Percentiles rank a stretch among this genome's conserved stretches.
phyloP scores from a whole-genome alignment of 108 stramenopile genomes.

The Phaeodactylum tricornutum region DNA sequence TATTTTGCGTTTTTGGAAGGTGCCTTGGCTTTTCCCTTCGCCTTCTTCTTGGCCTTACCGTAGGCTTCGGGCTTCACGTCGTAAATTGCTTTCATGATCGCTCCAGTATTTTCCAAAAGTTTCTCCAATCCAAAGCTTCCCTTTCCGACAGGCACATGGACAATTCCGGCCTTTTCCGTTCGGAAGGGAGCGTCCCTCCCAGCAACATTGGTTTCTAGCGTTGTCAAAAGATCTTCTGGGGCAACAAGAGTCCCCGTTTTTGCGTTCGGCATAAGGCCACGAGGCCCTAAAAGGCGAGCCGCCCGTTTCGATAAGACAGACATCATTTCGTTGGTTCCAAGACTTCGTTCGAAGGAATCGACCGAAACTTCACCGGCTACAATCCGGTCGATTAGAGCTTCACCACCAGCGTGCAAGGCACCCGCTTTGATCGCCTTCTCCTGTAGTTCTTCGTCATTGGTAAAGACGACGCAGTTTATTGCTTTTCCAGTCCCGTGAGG shows the following conservation, averaged over 20 bases:
- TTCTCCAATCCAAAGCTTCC: constrained; percentile 56
- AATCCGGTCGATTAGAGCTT: constrained; percentile 72
- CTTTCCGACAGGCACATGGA: constrained; percentile 87
- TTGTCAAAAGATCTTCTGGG: constrained; percentile 22
- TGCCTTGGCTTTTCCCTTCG: constrained; percentile 18
- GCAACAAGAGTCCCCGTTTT: constrained; percentile 89
- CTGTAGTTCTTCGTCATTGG: constrained; percentile 43
- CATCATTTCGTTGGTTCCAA: constrained; percentile 86
- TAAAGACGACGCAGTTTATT: constrained; percentile 85
- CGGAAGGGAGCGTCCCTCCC: constrained; percentile 77
- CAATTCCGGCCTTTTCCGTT: constrained; percentile 79
- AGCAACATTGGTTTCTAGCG: constrained; percentile 42
- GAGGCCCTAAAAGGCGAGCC: constrained; percentile 86
- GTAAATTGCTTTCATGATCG: constrained; percentile 55
- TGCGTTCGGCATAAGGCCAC: constrained; percentile 94
- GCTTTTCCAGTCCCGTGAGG: constrained; percentile 90
- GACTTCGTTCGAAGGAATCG: constrained; percentile 52
- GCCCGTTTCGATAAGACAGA: constrained; percentile 53
- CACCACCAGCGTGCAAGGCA: constrained; percentile 77
- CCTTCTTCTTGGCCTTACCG: constrained; percentile 63
- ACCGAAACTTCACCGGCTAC: constrained; percentile 47
- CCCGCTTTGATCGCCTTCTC: constrained; percentile 65
- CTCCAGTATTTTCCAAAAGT: constrained; percentile 58
- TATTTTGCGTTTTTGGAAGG: constrained; percentile 58
- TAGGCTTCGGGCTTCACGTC: constrained; percentile 66